A percentile compares a stretch with the other conserved stretches of the same genome.
Conservation (phyloP, 495 filamentous ascomycete species). For the Penicillium bialowiezense region DNA sequence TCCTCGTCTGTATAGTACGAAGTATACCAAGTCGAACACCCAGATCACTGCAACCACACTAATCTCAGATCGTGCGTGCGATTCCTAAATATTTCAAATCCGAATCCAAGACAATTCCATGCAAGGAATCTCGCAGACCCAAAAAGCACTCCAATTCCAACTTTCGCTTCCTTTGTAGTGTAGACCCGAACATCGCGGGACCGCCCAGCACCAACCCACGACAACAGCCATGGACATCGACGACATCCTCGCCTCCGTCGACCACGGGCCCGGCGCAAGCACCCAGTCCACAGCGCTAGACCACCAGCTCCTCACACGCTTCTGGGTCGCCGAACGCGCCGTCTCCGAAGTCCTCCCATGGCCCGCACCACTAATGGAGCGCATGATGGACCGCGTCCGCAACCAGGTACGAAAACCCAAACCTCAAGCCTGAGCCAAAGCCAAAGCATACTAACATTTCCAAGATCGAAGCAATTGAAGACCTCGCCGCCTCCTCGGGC, state of each 20-base stretch:
- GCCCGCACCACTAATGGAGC: constrained; percentile 65
- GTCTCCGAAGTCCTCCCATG: constrained; percentile 79
- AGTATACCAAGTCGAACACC: no score
- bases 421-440: background rate
- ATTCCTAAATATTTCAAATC: no score
- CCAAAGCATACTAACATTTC: background rate
- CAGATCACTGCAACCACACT: no score
- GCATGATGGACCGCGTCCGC: constrained; percentile 72
- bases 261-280: constrained; percentile 54
- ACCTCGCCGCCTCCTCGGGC: constrained; percentile 55
- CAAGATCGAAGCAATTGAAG: constrained; percentile 70
- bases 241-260: constrained; percentile 82
- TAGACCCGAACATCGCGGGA: constrained; percentile 9
- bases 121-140: no score
- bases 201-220: constrained; percentile 8
- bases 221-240: constrained; percentile 71
- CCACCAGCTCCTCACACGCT: constrained; percentile 83
- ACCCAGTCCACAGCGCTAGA: constrained; percentile 63
- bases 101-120: background rate
- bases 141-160: no score
- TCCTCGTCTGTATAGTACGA: no score
- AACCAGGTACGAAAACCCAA: constrained; percentile 54
- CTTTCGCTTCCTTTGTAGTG: no score
- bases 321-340: constrained; percentile 88
- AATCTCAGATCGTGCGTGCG: no score